Base-by-base conservation (phyloP, 106 monocot species). In the Triglochin maritima region DNA sequence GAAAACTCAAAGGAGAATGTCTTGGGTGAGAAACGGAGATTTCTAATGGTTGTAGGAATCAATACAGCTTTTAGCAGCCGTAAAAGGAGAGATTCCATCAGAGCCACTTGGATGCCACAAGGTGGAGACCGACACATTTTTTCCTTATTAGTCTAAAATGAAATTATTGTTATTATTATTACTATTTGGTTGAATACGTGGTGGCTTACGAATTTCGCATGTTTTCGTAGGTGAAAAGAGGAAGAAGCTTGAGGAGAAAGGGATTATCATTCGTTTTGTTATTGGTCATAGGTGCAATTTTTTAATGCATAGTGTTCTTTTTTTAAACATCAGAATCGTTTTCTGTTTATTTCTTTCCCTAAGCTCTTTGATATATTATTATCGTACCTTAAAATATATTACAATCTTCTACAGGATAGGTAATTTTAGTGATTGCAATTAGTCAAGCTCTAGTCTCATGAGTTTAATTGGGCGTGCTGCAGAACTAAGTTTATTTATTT, bases 31-130 rank as follows among this genome's bases (percentile, higher is more conserved):
- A 78, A 62, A 63, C 72, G 52, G 63, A 95, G 79, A 75, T 90
- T 78, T 65, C 65, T 90, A 46, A 90, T 95, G 90, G 94, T 95
- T 64, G 72, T 95, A 7, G 94, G 94, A 67, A 83, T 95, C 9
- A 95, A 95, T 66, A 95, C 94, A 65, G 94, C 94, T 49, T 95
- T 90, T 74, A 95, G 94, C 72, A 95, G 94, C 65, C 94, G 94
- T 16, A 90, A 85, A 63, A 50, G 94, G 64, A 87, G 94, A 81
- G 94, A 95, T 78, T 95, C 94, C 58, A 81, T 95, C 78, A 82
- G 90, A 63, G 60, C 87, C 59, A 89, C 94, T 13, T 94, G 94
- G 94, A 79, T 94, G 89, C 94, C 94, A 61, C 89, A 89, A 81
- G 94, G 94, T 92, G 43, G 6, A 15, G 47, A 64, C 64, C 55